Base-by-base conservation (phyloP, 2,329 filamentous ascomycete genomes). In the Trichoderma oligosporum region DNA sequence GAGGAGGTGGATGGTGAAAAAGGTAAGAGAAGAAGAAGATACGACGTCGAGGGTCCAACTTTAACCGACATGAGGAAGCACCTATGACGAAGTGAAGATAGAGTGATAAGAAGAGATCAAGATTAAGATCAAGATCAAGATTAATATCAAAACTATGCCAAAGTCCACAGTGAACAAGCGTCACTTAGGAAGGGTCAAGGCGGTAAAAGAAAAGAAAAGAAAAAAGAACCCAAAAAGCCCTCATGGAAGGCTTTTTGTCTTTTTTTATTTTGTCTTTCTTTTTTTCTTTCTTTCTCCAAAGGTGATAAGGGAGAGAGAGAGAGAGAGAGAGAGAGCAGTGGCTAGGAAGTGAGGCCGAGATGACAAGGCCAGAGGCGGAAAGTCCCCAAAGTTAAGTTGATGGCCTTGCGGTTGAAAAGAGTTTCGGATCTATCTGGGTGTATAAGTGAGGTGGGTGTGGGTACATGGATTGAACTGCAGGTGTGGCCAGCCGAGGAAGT, bases 1-100 rank as follows among this genome's bases (percentile, higher is more conserved):
- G 58, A 62, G 60, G 49, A 60, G 61, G 59, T 57, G 18, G 62
- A 57, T 41, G 64, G 64, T 41, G 64, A 64, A 36, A 61, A 63
- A 42, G 62, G 64, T 49, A 36, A n/a, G n/a, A n/a, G 46, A 39
- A 53, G 47, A 53, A 56, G 56, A 38, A 64, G 58, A 60, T 66
- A 58, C 25, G 62, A 64, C 25, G 42, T 58, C 60, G 63, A 57
- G 44, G 60, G 55, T 35, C 61, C 60, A 49, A 64, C 64, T 49
- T 64, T 62, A 64, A 66, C 60, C 61, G 65, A 71, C 69, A 71
- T 71, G 60, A 39, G 60, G 60, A n/a, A 57, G 29, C 53, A 53
- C 48, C 56, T 39, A 18, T 48, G 53, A 48, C 18, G 57, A 46
- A 29, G 38, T 44, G 49, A 53, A 53, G 29, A 27, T 18, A 45